Evolutionary conservation across 805 yeast genomes (phyloP), one percentile per base, ranked within the genome.

Genomic region (Monosporozyma aerobia): DNA sequence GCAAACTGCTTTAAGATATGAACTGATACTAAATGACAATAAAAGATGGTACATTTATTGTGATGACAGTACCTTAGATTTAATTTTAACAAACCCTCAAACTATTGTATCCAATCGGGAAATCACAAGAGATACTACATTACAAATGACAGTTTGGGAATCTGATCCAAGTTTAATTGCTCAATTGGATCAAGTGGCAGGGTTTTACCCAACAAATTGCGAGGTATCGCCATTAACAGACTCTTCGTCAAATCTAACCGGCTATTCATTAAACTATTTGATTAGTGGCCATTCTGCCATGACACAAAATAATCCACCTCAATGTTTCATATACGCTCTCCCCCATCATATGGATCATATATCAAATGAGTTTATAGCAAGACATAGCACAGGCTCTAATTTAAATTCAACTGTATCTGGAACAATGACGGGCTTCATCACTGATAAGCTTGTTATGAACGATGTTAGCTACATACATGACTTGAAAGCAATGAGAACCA

Each of bases 341-440:
- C 87, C 90, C 13, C 94, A 85, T 65, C 88, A 83, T 57, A 73
- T 73, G 33, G 65, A 65, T 1, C 68, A 80, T 3, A 73, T 82
- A 55, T 65, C 70, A 19, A 48, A 64, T 1, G 55, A 65, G 3
- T 71, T 51, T 13, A 22, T 40, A 3, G 23, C 44, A 2, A 29
- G 9, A 11, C 23, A 35, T 33, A 25, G 41, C 10, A 47, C 27
- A 5, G 46, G 48, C 23, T 58, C 66, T 1, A 59, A 54, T 1
- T 59, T 80, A 47, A 76, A 74, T 51, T 77, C 87, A 0, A 75
- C 82, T 6, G 75, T 77, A 1, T 70, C 72, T 58, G 85, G 83
- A 25, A 53, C 49, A 14, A 75, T 79, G 69, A 63, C 64, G 2
- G 81, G 75, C 5, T 77, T 69, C 58, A 57, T 77, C 13, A 74